A percentile compares a stretch with the other conserved stretches of the same genome.
These are phyloP conservation scores for Smittium culicis DNA, from an alignment of 371 early-diverging fungal genomes.

Conservation along the genomic window DNA sequence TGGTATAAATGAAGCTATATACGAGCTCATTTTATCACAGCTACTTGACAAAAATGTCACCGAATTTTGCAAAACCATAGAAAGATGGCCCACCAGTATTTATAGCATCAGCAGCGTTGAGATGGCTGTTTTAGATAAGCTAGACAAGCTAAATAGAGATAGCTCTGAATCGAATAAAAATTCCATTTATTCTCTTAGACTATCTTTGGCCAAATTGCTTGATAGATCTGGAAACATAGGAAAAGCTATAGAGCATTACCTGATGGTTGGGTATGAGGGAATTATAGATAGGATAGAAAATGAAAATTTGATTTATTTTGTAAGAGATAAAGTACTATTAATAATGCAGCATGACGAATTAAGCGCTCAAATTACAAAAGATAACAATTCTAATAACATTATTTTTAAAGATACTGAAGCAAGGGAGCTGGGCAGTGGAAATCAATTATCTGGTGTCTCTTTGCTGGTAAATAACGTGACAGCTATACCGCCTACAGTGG, in stretches of 20 bases:
- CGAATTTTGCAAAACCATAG: constrained; percentile 40
- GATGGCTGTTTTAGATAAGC: constrained; percentile 55
- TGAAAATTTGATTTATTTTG: constrained; percentile 62
- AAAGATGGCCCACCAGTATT: constrained; percentile 58
- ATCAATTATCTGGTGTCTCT: constrained; percentile 39
- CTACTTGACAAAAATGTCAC: constrained; percentile 16
- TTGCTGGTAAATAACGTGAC: constrained; percentile 70
- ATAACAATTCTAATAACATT: not conserved
- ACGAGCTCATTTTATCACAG: constrained; percentile 69
- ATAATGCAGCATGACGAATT: constrained; percentile 71
- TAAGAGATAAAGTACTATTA: constrained; percentile 58
- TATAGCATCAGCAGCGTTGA: constrained; percentile 60
- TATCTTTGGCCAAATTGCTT: constrained; percentile 63
- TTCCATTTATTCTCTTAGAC: constrained; percentile 34
- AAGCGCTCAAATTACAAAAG: constrained; percentile 17
- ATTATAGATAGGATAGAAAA: constrained; percentile 58
- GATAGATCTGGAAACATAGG: constrained; percentile 53
- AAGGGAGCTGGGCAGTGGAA: constrained; percentile 13
- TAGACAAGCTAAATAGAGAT: constrained; percentile 10
- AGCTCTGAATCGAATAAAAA: not conserved
- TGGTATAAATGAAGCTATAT: constrained; percentile 60
- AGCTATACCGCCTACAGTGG: constrained; percentile 52
- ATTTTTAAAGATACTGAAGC: constrained; percentile 8
- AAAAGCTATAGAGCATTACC: constrained; percentile 63
- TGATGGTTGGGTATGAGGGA: constrained; percentile 51